A percentile compares a stretch with the other conserved stretches of the same genome.
Evolutionary conservation across 768 basidiomycete genomes (phyloP).

Genomic region (Plicaturopsis crispa): DNA sequence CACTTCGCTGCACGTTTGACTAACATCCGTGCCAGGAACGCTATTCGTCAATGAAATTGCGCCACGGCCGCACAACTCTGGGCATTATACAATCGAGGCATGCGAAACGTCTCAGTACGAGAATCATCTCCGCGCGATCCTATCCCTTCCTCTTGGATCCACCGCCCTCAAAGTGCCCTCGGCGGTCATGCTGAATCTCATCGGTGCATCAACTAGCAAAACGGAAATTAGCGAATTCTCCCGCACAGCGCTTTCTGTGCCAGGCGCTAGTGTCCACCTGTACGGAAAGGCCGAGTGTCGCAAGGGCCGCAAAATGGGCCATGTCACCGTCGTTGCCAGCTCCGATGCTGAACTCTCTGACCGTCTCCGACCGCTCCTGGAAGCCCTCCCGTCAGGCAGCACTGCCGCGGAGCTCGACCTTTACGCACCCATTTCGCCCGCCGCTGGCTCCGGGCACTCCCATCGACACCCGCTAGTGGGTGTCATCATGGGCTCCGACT

Average conservation of each 20-base stretch:
- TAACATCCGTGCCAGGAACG: constrained; percentile 57
- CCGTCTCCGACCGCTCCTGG: constrained; percentile 69
- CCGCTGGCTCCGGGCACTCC: constrained; percentile 44
- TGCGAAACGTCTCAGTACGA: constrained; percentile 96
- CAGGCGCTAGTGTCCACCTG: constrained; percentile 79
- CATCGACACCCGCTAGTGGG: constrained; percentile 74
- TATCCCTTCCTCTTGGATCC: constrained; percentile 83
- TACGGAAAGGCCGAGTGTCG: constrained; percentile 93
- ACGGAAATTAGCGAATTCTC: constrained; percentile 48
- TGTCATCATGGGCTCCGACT: constrained; percentile 98
- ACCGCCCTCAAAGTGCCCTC: constrained; percentile 83
- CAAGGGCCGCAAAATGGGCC: constrained; percentile 95
- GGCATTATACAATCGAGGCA: constrained; percentile 98
- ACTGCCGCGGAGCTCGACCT: constrained; percentile 38
- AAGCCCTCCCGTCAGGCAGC: constrained; percentile 45
- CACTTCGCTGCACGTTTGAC: not conserved
- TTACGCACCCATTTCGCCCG: constrained; percentile 40
- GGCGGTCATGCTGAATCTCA: constrained; percentile 89
- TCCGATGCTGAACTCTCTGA: constrained; percentile 68
- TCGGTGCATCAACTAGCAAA: constrained; percentile 72
- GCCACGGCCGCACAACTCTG: constrained; percentile 96
- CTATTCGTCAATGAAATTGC: constrained; percentile 95
- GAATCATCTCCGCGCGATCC: constrained; percentile 93
- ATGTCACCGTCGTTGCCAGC: constrained; percentile 81
- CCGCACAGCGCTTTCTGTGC: constrained; percentile 52